Evolutionary conservation across 805 yeast species (phyloP), one percentile per base, ranked within the genome.

Genomic region (Teunomyces lycoperdinae): DNA sequence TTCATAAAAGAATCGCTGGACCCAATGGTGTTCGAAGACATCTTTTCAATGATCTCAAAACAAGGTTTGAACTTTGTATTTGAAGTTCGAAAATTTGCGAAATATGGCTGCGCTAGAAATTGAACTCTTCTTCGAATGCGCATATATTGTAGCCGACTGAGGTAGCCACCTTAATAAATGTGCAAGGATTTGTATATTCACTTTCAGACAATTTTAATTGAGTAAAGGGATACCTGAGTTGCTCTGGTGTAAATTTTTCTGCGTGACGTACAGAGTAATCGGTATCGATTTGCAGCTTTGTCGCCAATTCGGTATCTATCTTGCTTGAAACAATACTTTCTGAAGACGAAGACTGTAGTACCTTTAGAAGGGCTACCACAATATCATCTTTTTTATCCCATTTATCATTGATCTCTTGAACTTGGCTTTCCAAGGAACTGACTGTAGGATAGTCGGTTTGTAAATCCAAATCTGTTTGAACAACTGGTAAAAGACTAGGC

Each of bases 1-100:
- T 46, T 31, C 42, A 43, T 42, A 41, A 49, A 49, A 14, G 30
- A 9, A 9, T 45, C 50, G 14, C 41, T 47, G 44, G 42, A 35
- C 20, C 32, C 47, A n/a, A 45, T 39, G 11, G 28, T 32, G 14
- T 24, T 20, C n/a, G 41, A 38, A 4, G 30, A n/a, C 41, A 38
- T 38, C 9, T 9, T 38, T 8, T 20, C 24, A 20, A 20, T 20
- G 24, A 20, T 20, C 24, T 20, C 24, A 20, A 20, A 20, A 20
- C 24, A 20, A 20, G 24, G 6, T 20, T 20, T 20, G 24, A 20
- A 10, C 3, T 38, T 38, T 7, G 8, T 32, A 16, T 13, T 14
- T 32, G 24, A 24, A 7, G n/a, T 26, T 9, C n/a, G 16, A 38
- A 38, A 38, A 38, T 38, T 38, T 38, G 30, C 41, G 5, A 4